Percentiles rank a stretch among this genome's conserved stretches.
Evolutionary conservation across 2,329 filamentous ascomycete genomes (phyloP).

Genomic region (Aspergillus bombycis): DNA sequence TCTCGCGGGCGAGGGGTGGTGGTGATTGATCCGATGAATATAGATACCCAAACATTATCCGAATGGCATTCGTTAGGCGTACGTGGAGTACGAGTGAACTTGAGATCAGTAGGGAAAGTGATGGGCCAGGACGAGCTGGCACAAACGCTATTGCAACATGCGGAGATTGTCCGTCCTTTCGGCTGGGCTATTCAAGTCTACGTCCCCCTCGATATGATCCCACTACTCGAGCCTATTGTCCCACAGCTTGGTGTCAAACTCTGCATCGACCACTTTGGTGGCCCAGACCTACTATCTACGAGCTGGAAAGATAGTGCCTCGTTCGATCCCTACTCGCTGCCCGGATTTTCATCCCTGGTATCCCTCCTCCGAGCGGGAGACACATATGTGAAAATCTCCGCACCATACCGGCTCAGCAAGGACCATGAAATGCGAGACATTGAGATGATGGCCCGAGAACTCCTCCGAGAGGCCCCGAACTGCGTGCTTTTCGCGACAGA

Average conservation of each 20-base stretch:
- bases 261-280: slow-evolving; percentile 64
- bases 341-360: slow-evolving; percentile 55
- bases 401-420: slow-evolving; percentile 58
- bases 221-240: slow-evolving; percentile 53
- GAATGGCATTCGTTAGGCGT: slow-evolving; percentile 62
- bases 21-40: slow-evolving; percentile 54
- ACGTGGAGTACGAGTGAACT: slow-evolving; percentile 62
- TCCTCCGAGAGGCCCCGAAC: slow-evolving; percentile 50
- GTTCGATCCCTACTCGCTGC: slow-evolving; percentile 49
- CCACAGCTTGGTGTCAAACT: slow-evolving; percentile 55
- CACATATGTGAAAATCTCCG: slow-evolving; percentile 63
- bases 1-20: slow-evolving; percentile 59
- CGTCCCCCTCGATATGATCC: slow-evolving; percentile 55
- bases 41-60: slow-evolving; percentile 43
- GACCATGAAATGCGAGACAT: slow-evolving; percentile 50
- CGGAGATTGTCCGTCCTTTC: slow-evolving; percentile 52
- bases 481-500: slow-evolving; percentile 63
- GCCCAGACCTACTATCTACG: slow-evolving; percentile 43
- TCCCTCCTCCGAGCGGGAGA: slow-evolving; percentile 51
- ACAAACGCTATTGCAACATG: slow-evolving; percentile 51
- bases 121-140: slow-evolving; percentile 48
- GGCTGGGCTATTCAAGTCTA: slow-evolving; percentile 64
- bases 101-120: slow-evolving; percentile 55
- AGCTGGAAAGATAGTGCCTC: slow-evolving; percentile 16
- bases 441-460: slow-evolving; percentile 53